A percentile compares a stretch with the other conserved stretches of the same genome.
phyloP scores from a whole-genome alignment of 345 rosid genomes.

The Populus alba region DNA sequence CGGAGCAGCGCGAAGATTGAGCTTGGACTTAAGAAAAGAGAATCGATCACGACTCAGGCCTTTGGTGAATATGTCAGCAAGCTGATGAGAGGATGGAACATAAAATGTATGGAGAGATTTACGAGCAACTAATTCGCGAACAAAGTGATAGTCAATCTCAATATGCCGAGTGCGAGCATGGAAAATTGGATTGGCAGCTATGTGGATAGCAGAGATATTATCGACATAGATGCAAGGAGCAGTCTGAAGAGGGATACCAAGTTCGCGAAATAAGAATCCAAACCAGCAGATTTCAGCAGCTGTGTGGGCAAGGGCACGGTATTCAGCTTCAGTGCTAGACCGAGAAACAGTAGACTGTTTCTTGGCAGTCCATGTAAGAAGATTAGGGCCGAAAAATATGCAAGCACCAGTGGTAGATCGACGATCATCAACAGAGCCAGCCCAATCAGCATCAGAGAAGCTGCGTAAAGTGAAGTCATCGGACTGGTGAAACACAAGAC shows the following conservation, averaged over 20 bases:
- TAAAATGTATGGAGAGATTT: background rate
- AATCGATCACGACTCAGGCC: background rate
- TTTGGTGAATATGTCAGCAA: background rate
- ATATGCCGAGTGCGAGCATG: background rate
- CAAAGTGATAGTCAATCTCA: background rate
- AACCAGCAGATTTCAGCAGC: background rate
- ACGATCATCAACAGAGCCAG: background rate
- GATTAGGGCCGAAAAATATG: background rate
- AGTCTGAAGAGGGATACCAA: background rate
- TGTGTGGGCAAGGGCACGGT: accelerated
- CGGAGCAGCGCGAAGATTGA: no score
- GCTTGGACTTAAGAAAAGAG: background rate
- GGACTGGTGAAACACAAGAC: background rate
- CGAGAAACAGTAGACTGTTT: background rate
- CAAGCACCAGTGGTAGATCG: background rate
- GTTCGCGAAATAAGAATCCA: background rate
- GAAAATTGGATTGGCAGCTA: background rate
- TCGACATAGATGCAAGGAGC: background rate
- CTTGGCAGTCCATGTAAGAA: background rate
- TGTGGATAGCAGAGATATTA: background rate
- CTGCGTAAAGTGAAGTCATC: background rate
- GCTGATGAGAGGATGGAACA: background rate
- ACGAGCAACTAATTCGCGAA: background rate
- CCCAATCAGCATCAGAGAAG: background rate
- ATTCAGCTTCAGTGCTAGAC: background rate